Evolutionary conservation across 345 rosid genomes (phyloP).

Genomic region (Moricandia arvensis): DNA sequence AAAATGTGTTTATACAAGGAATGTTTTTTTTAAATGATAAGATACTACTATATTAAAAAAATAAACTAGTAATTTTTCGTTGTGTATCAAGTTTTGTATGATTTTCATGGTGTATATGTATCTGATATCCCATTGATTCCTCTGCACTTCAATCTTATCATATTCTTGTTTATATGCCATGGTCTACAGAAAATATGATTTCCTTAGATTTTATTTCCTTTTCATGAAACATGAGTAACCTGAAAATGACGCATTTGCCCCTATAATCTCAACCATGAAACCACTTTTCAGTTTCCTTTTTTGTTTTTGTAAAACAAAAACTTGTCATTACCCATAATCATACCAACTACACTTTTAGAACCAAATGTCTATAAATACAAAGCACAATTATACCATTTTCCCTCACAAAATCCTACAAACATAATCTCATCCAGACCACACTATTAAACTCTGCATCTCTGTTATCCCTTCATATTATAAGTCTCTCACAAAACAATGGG

Average conservation of each 20-base stretch:
- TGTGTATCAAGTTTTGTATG: neutral
- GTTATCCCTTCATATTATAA: neutral
- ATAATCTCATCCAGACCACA: conserved; percentile 3
- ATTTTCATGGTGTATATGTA: neutral
- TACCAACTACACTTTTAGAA: conserved; percentile 27
- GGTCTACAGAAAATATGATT: conserved; percentile 23
- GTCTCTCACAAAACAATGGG: conserved; percentile 20
- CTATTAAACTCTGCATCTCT: neutral
- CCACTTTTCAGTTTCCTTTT: neutral
- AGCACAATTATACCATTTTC: conserved; percentile 11
- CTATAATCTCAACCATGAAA: neutral
- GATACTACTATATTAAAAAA: neutral
- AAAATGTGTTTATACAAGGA: conserved; percentile 18
- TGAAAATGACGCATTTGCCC: conserved; percentile 33
- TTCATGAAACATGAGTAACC: neutral
- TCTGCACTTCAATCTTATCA: conserved; percentile 4
- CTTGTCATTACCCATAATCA: conserved; percentile 35
- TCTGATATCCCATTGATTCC: neutral
- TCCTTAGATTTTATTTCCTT: conserved; percentile 10
- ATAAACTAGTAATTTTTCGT: no score
- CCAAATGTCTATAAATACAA: conserved; percentile 35
- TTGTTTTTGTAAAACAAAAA: conserved; percentile 10
- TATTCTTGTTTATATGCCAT: conserved; percentile 13
- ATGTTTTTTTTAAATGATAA: neutral
- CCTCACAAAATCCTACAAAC: conserved; percentile 19